phyloP scores from a whole-genome alignment of 345 rosid species.

The Euphorbia peplus region DNA sequence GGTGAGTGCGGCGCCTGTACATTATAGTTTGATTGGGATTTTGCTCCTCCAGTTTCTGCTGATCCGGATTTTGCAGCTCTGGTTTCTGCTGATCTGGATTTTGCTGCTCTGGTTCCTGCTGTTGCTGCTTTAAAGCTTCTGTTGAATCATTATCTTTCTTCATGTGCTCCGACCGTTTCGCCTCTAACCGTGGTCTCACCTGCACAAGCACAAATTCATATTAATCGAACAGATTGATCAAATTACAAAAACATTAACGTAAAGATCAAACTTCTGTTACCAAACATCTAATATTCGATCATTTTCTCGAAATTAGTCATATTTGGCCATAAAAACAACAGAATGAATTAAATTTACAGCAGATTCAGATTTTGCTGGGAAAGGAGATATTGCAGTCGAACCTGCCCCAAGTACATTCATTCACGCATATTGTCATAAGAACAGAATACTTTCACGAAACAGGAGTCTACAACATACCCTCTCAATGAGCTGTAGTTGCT shows the following conservation, averaged over 20 bases:
- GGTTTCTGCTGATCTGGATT: neutral
- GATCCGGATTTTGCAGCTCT: neutral
- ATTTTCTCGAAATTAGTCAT: too few species aligned
- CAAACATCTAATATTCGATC: neutral
- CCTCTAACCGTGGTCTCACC: constrained; percentile 52
- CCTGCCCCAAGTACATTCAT: neutral
- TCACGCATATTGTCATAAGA: neutral
- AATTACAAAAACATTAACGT: neutral
- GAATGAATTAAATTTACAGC: neutral
- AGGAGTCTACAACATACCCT: constrained; percentile 43
- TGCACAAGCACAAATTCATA: constrained; percentile 21
- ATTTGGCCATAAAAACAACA: neutral
- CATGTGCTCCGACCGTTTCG: constrained; percentile 22
- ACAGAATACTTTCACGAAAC: neutral
- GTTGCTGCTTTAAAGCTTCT: neutral
- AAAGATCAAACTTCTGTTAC: neutral
- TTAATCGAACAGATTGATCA: neutral
- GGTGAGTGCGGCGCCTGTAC: constrained; percentile 1
- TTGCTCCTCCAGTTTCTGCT: too few species aligned
- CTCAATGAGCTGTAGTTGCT: constrained; percentile 71
- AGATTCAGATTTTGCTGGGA: neutral
- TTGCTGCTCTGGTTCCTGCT: neutral
- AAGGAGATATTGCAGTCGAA: neutral
- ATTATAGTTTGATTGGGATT: too few species aligned
- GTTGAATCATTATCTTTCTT: neutral